Conservation (phyloP, 1,284 basidiomycete species). For the Boletellus sp. region DNA sequence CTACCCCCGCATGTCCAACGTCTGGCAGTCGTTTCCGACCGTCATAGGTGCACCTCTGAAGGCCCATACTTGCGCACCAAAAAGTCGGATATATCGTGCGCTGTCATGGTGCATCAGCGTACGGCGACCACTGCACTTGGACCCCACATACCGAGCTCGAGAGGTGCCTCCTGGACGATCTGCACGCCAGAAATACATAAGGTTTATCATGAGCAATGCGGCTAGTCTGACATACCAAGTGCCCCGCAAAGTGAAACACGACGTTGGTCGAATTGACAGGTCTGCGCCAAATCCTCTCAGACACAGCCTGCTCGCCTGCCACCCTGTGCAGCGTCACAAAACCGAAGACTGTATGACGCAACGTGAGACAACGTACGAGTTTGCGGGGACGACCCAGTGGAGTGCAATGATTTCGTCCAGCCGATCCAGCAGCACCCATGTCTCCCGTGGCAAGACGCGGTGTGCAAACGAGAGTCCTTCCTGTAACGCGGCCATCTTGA, state of each 20-base stretch:
- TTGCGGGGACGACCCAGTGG: slow-evolving; percentile 58
- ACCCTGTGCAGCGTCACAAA: slow-evolving; percentile 28
- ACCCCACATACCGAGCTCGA: slow-evolving; percentile 35
- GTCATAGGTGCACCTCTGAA: slow-evolving; percentile 11
- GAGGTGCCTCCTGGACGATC: slow-evolving; percentile 46
- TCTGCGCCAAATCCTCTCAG: slow-evolving; percentile 46
- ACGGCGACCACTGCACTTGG: neutral
- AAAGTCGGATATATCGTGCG: slow-evolving; percentile 27
- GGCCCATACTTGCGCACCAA: slow-evolving; percentile 14
- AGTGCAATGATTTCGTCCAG: slow-evolving; percentile 50
- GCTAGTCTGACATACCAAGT: slow-evolving; percentile 46
- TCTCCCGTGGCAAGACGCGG: slow-evolving; percentile 38
- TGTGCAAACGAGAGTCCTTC: slow-evolving; percentile 59
- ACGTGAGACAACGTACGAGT: slow-evolving; percentile 29
- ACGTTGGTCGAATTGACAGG: slow-evolving; percentile 57
- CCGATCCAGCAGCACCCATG: slow-evolving; percentile 40
- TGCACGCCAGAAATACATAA: slow-evolving; percentile 19
- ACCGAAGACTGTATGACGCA: neutral
- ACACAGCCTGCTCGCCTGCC: slow-evolving; percentile 37
- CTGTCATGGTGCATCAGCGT: slow-evolving; percentile 11
- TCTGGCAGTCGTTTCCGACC: too few species aligned
- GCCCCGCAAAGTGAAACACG: slow-evolving; percentile 51
- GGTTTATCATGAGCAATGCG: neutral
- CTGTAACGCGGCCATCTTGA: slow-evolving; percentile 62
- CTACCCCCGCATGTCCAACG: too few species aligned